These are phyloP conservation scores for Penicillium salamii DNA, from an alignment of 495 filamentous ascomycete species.

Conservation along the genomic window DNA sequence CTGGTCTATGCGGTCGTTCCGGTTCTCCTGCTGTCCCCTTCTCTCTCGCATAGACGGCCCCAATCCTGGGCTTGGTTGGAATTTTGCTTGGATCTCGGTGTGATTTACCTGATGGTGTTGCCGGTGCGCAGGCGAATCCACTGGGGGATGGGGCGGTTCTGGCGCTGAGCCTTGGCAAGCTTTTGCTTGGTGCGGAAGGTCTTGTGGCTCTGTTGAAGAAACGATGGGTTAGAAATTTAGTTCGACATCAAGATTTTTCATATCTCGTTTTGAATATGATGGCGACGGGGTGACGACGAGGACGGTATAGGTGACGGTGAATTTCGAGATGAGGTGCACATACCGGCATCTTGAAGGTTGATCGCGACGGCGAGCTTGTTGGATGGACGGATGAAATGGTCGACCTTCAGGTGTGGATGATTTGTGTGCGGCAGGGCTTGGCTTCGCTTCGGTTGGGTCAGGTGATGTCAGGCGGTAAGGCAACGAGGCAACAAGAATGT, in stretches of 20 bases:
- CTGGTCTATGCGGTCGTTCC: conserved; percentile 2
- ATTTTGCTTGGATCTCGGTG: conserved; percentile 9
- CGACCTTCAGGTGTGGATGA: conserved; percentile 35
- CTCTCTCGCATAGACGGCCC: background rate
- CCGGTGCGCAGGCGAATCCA: conserved; percentile 97
- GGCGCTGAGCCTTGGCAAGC: conserved; percentile 99
- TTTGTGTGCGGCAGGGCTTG: conserved; percentile 50
- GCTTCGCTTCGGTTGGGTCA: conserved; percentile 45
- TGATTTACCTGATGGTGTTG: conserved; percentile 93
- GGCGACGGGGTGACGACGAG: conserved; percentile 1
- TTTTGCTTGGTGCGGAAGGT: conserved; percentile 99
- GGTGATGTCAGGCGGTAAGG: conserved; percentile 29
- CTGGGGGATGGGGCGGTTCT: conserved; percentile 99
- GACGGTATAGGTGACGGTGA: background rate
- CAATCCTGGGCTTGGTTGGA: background rate
- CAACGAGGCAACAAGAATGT: background rate
- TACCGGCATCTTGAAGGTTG: conserved; percentile 82
- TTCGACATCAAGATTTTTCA: conserved; percentile 13
- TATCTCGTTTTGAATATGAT: conserved; percentile 5
- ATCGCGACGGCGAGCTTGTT: conserved; percentile 46
- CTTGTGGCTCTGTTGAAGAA: conserved; percentile 79
- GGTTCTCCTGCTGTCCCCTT: background rate
- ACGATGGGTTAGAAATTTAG: conserved; percentile 14
- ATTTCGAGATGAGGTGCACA: conserved; percentile 24
- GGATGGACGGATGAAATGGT: conserved; percentile 42